These are phyloP conservation scores for Lasiosphaeris hirsuta DNA, from an alignment of 495 filamentous ascomycete genomes.

Conservation along the genomic window DNA sequence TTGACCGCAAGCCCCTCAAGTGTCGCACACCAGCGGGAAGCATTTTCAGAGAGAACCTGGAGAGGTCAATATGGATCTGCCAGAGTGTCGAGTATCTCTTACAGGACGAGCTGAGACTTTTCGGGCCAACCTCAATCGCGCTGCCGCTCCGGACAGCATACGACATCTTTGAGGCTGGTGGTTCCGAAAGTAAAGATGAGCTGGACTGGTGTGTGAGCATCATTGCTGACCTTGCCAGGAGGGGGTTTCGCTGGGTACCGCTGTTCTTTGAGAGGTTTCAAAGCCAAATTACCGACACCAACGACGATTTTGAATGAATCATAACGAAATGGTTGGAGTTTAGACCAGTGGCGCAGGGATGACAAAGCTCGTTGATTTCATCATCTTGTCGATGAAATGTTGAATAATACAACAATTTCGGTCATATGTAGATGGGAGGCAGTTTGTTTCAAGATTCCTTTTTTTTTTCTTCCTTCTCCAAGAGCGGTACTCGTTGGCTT, in stretches of 20 bases:
- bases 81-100: slow-evolving; percentile 39
- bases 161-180: slow-evolving; percentile 13
- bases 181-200: slow-evolving; percentile 7
- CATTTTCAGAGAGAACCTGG: slow-evolving; percentile 5
- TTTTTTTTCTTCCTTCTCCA: no score
- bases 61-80: slow-evolving; percentile 29
- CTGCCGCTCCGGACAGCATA: slow-evolving; percentile 28
- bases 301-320: no score
- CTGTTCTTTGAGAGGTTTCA: slow-evolving; percentile 10
- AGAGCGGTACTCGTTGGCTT: no score
- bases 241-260: slow-evolving; percentile 12
- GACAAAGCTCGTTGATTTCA: no score
- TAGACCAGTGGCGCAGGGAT: no score
- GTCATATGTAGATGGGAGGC: no score
- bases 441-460: no score
- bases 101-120: slow-evolving; percentile 41
- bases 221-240: background rate
- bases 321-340: no score
- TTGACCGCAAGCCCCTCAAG: background rate
- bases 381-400: no score
- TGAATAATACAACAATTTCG: no score
- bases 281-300: no score
- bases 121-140: slow-evolving; percentile 35
- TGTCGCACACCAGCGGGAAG: background rate
- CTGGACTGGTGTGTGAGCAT: slow-evolving; percentile 18